phyloP scores from a whole-genome alignment of 1,284 basidiomycete genomes.

The Boletus calvinii region DNA sequence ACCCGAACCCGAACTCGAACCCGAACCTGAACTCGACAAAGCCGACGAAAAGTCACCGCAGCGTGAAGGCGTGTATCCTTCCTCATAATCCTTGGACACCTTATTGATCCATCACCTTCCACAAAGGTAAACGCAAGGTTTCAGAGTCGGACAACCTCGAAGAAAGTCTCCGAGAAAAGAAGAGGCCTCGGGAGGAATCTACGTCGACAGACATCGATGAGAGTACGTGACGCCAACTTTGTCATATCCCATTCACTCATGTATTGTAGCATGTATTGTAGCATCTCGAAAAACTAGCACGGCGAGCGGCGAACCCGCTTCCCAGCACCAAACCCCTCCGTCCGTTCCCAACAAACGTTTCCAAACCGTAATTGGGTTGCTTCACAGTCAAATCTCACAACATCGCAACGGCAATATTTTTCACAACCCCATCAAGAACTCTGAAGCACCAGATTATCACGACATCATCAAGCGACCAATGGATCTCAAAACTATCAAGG shows the following conservation, averaged over 20 bases:
- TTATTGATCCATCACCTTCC: background rate
- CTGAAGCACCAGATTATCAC: constrained; percentile 87
- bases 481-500: constrained; percentile 89
- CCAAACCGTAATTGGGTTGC: constrained; percentile 75
- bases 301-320: constrained; percentile 15
- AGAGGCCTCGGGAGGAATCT: constrained; percentile 66
- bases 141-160: constrained; percentile 49
- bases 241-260: constrained; percentile 9
- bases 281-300: constrained; percentile 24
- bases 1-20: too few species aligned
- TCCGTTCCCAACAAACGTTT: constrained; percentile 62
- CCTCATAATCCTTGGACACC: too few species aligned
- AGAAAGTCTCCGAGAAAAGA: constrained; percentile 59
- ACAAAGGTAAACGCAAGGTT: constrained; percentile 68
- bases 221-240: constrained; percentile 34
- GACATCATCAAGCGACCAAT: constrained; percentile 90
- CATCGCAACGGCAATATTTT: constrained; percentile 89
- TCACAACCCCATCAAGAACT: constrained; percentile 83
- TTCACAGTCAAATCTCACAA: constrained; percentile 79
- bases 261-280: constrained; percentile 20
- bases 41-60: constrained; percentile 8
- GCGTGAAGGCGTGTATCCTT: constrained; percentile 25
- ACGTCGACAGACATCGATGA: constrained; percentile 57
- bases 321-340: constrained; percentile 30
- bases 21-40: constrained; percentile 12